These are phyloP conservation scores for Pseudoturritis turrita DNA, from an alignment of 345 rosid species.

Conservation along the genomic window DNA sequence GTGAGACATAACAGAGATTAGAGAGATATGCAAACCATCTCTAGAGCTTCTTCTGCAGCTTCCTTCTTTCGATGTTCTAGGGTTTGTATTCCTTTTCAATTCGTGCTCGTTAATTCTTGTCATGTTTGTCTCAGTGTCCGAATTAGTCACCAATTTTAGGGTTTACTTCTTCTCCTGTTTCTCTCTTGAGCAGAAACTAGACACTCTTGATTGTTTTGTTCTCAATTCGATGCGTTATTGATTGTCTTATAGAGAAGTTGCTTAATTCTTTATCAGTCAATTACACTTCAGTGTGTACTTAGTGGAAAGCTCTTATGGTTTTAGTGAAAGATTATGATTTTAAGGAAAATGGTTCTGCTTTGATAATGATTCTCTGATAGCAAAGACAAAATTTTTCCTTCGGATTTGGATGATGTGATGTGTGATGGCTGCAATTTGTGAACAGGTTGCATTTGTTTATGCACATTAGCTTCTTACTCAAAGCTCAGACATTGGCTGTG, in stretches of 20 bases:
- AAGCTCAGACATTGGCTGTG: background rate
- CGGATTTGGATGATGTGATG: too few species aligned
- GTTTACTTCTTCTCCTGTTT: background rate
- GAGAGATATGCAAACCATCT: conserved; percentile 22
- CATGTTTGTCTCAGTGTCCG: background rate
- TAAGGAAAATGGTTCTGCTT: too few species aligned
- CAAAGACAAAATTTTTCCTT: too few species aligned
- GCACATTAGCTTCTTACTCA: background rate
- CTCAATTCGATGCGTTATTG: background rate
- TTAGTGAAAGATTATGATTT: background rate
- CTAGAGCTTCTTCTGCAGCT: conserved; percentile 8
- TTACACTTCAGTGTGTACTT: background rate
- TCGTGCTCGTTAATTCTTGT: background rate
- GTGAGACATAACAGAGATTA: background rate
- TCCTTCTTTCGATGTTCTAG: conserved; percentile 13
- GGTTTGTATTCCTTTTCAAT: conserved; percentile 11
- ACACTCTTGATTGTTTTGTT: background rate
- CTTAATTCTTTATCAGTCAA: background rate
- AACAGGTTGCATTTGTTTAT: too few species aligned
- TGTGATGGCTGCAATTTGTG: too few species aligned
- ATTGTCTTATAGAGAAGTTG: background rate
- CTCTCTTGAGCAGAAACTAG: background rate
- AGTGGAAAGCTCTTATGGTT: background rate
- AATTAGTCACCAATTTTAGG: background rate
- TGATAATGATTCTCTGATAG: too few species aligned